Base-by-base conservation (phyloP, 225 moss, liverwort and hornwort species). In the Lunularia cruciata region DNA sequence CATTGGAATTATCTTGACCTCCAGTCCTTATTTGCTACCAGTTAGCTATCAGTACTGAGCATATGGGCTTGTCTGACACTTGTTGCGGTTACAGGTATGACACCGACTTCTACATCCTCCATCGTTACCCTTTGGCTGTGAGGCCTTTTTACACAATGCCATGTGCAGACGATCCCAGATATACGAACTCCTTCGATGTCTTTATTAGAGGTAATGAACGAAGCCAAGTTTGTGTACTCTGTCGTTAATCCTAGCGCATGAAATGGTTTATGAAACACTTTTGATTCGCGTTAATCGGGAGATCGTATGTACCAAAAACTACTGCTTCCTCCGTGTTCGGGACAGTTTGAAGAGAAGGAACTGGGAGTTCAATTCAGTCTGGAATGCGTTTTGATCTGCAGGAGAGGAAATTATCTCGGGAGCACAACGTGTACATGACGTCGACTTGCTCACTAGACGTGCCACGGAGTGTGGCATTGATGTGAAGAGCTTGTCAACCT, bases 81-180 rank as follows among this genome's bases (percentile, higher is more conserved):
- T 12, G 18, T 30, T 55, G 14, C 22, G 2, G 8, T 47, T 62
- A 48, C 84, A 95, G 94, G 69, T 91, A 78, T 72, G 62, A 90
- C 23, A 92, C 92, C 10, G 92, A 95, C 47, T 92, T 95, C 53
- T 95, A 95, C 46, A 69, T 95, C 45, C 84, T 95, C n/a, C 90
- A 95, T 73, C 86, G 92, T 30, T 95, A 90, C 71, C 95, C 95
- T 22, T 57, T 83, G 31, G 85, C 85, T 64, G 86, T 89, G 19
- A 70, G 95, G 63, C 90, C 95, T 2, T 92, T 95, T 61, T 92
- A 96, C 81, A 96, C 92, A 6, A 96, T 96, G 95, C 90, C 95
- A 47, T 88, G 90, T 59, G 88, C 83, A 60, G 92, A 90, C 61
- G 92, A 96, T 74, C 73, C 86, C 3, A 72, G 68, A 56, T 92